Conservation (phyloP, 306 rosid species). For the Rosa persica region DNA sequence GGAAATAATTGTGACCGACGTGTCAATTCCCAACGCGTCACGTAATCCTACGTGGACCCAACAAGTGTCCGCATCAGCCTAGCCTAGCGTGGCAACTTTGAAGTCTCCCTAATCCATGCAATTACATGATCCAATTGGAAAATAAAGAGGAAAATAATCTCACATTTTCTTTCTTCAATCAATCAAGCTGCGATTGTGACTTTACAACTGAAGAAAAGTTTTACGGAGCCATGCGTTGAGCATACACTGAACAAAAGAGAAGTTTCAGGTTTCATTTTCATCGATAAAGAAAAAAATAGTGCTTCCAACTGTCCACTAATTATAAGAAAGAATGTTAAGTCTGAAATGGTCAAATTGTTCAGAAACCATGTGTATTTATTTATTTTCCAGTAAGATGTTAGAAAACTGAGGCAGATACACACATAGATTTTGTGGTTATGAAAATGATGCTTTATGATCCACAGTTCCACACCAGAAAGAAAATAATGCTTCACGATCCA, state of each 20-base stretch:
- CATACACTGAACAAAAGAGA: background rate
- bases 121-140: background rate
- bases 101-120: background rate
- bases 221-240: background rate
- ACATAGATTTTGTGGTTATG: too few species aligned
- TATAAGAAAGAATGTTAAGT: background rate
- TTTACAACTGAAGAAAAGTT: background rate
- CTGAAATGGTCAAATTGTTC: background rate
- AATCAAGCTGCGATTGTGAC: background rate
- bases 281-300: background rate
- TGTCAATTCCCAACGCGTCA: background rate
- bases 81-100: background rate
- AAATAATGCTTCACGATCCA: too few species aligned
- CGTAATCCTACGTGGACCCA: background rate
- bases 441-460: too few species aligned
- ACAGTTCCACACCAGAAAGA: too few species aligned
- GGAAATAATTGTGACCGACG: background rate
- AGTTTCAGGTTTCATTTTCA: background rate
- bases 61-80: background rate
- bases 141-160: background rate
- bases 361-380: background rate
- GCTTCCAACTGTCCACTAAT: background rate
- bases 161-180: background rate
- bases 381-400: background rate
- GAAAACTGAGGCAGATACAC: too few species aligned